Conservation (phyloP, 1,139 yeast species). For the Blastobotrys niveus region DNA sequence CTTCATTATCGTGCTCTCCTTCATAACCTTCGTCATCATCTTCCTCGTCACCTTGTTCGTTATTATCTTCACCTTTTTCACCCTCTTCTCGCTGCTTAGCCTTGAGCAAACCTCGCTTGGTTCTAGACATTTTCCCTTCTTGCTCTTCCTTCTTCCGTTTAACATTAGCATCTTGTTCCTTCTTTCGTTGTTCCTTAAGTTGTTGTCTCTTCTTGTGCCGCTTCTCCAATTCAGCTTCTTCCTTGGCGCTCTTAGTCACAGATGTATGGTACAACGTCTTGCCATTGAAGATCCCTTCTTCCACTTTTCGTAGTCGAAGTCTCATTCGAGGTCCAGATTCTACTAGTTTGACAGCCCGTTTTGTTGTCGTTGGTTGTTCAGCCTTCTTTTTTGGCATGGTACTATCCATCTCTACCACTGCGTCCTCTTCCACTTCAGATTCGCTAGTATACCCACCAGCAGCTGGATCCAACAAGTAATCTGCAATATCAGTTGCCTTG, state of each 20-base stretch:
- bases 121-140: constrained; percentile 55
- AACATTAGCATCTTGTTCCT: constrained; percentile 74
- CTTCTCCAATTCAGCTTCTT: constrained; percentile 57
- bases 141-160: constrained; percentile 69
- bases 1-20: constrained; percentile 2
- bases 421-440: constrained; percentile 84
- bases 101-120: constrained; percentile 55
- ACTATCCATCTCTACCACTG: constrained; percentile 73
- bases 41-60: constrained; percentile 36
- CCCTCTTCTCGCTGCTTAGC: constrained; percentile 27
- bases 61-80: constrained; percentile 34
- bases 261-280: constrained; percentile 79
- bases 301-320: constrained; percentile 74
- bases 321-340: constrained; percentile 92
- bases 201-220: constrained; percentile 58
- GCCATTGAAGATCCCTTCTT: constrained; percentile 84
- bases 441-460: constrained; percentile 81
- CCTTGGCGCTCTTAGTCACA: constrained; percentile 56
- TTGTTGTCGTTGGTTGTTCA: constrained; percentile 41
- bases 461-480: constrained; percentile 76
- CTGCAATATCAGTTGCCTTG: constrained; percentile 68
- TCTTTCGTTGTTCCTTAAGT: constrained; percentile 66
- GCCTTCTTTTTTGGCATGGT: constrained; percentile 30
- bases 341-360: constrained; percentile 84
- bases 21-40: constrained; percentile 18